Percentiles rank a stretch among this genome's conserved stretches.
Evolutionary conservation across 768 basidiomycete genomes (phyloP).

Genomic region (Kwoniella mangroviensis): DNA sequence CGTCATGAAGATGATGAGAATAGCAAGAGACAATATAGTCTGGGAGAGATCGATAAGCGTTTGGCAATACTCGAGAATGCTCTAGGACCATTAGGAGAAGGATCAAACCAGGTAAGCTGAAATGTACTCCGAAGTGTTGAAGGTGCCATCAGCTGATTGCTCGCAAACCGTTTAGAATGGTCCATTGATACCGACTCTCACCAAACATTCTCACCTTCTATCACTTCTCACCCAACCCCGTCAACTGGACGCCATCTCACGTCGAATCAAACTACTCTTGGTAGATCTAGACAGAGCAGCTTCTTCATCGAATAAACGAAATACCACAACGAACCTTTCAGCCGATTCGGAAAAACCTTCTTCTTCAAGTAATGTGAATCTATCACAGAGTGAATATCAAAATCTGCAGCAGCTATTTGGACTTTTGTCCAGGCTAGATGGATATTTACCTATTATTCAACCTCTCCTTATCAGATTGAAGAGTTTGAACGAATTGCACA

Average conservation of each 20-base stretch:
- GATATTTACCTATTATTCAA: conserved; percentile 62
- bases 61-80: conserved; percentile 80
- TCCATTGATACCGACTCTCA: conserved; percentile 74
- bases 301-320: conserved; percentile 58
- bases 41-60: conserved; percentile 80
- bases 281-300: conserved; percentile 86
- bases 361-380: conserved; percentile 7
- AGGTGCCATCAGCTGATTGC: neutral
- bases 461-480: conserved; percentile 87
- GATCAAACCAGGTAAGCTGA: conserved; percentile 77
- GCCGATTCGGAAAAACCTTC: conserved; percentile 10
- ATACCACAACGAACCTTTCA: conserved; percentile 35
- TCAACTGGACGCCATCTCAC: conserved; percentile 92
- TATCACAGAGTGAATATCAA: conserved; percentile 53
- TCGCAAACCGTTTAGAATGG: conserved; percentile 4
- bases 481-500: conserved; percentile 79
- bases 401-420: conserved; percentile 58
- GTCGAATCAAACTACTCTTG: conserved; percentile 86
- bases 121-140: neutral
- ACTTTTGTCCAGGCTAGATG: conserved; percentile 59
- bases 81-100: conserved; percentile 78
- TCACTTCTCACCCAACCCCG: conserved; percentile 90
- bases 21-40: conserved; percentile 34
- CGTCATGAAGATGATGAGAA: conserved; percentile 13
- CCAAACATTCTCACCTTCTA: conserved; percentile 81